Conservation (phyloP, 345 rosid genomes). For the Eucalyptus paniculata region DNA sequence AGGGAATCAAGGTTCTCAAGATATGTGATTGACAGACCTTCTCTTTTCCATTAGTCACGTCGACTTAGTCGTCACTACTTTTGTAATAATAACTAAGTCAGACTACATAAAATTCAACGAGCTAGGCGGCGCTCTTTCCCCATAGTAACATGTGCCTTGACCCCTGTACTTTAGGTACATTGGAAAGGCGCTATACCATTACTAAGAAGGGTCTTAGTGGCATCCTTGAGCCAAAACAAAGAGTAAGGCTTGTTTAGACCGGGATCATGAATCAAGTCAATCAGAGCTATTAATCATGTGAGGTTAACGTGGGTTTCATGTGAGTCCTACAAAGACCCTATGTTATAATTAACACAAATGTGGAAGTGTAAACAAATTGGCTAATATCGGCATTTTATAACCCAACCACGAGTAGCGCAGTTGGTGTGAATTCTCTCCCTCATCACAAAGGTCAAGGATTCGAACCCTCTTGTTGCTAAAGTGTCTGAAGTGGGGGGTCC, state of each 20-base stretch:
- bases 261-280: too few species aligned
- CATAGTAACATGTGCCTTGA: too few species aligned
- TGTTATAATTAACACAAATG: neutral
- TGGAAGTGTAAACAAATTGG: neutral
- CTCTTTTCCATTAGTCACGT: neutral
- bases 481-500: too few species aligned
- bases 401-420: too few species aligned
- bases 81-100: neutral
- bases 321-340: too few species aligned
- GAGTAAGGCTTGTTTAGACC: too few species aligned
- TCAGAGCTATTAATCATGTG: neutral
- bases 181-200: neutral
- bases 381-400: neutral
- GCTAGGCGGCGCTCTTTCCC: accelerated
- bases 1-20: neutral
- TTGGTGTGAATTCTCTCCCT: too few species aligned
- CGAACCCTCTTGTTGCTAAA: too few species aligned
- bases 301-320: neutral
- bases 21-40: neutral
- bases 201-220: too few species aligned
- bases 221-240: too few species aligned
- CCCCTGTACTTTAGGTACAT: too few species aligned
- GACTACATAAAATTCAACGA: neutral
- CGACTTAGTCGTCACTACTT: neutral
- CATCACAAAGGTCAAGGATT: too few species aligned